phyloP scores from a whole-genome alignment of 164 flowering plant genomes.

The Santalum album region DNA sequence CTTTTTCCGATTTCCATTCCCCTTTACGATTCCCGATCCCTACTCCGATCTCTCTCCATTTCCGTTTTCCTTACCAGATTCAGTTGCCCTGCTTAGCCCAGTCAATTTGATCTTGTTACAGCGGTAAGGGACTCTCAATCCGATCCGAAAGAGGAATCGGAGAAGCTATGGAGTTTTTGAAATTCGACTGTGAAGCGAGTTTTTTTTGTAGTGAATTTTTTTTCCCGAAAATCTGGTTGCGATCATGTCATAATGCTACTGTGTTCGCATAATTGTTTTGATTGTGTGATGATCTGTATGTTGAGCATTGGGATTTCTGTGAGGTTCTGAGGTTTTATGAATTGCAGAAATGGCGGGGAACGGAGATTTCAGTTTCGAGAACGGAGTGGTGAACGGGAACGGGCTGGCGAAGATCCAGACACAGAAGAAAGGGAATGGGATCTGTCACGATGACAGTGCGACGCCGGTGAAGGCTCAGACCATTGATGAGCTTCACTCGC shows the following conservation, averaged over 20 bases:
- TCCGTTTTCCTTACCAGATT: not conserved
- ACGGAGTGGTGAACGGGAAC: slow-evolving; percentile 17
- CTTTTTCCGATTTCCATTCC: not conserved
- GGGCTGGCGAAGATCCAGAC: slow-evolving; percentile 43
- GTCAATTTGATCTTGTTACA: not conserved
- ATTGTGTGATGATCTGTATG: too few relatives aligned
- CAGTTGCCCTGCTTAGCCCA: not conserved
- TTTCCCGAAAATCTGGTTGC: too few relatives aligned
- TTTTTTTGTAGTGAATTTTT: too few relatives aligned
- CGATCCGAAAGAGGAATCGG: not conserved
- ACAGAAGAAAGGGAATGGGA: slow-evolving; percentile 25
- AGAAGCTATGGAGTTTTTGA: too few relatives aligned
- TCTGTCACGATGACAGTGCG: slow-evolving; percentile 58
- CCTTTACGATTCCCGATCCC: slow-evolving; percentile 9
- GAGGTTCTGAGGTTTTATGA: too few relatives aligned
- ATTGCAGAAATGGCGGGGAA: slow-evolving; percentile 24
- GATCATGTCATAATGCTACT: too few relatives aligned
- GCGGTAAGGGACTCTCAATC: not conserved
- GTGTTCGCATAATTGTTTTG: too few relatives aligned
- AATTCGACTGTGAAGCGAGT: too few relatives aligned
- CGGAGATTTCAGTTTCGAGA: slow-evolving; percentile 25
- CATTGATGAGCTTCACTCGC: slow-evolving; percentile 72
- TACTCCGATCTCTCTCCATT: not conserved
- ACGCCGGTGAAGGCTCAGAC: slow-evolving; percentile 69
- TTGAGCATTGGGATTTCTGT: too few relatives aligned